Percentiles rank a stretch among this genome's conserved stretches.
Conservation (phyloP, 2,329 filamentous ascomycete species). For the Fusarium acutatum region DNA sequence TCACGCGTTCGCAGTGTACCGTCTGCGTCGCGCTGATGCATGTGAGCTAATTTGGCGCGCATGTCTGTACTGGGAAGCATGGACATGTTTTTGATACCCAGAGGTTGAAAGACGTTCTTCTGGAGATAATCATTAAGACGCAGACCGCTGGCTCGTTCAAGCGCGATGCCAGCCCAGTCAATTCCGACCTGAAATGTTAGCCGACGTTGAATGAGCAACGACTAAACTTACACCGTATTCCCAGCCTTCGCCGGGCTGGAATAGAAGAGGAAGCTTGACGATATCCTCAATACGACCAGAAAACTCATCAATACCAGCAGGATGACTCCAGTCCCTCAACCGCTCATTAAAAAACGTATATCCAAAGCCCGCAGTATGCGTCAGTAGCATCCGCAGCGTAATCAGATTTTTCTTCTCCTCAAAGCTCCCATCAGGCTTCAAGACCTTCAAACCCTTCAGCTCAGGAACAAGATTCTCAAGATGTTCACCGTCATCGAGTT, state of each 20-base stretch:
- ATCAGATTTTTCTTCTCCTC: slow-evolving; percentile 59
- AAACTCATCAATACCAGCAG: slow-evolving; percentile 66
- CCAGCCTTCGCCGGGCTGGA: slow-evolving; percentile 70
- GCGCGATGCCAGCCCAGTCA: slow-evolving; percentile 62
- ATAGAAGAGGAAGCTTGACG: slow-evolving; percentile 59
- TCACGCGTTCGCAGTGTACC: slow-evolving; percentile 54
- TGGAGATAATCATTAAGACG: slow-evolving; percentile 60
- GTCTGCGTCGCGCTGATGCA: slow-evolving; percentile 61
- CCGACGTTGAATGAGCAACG: fast-evolving
- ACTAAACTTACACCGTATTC: slow-evolving; percentile 61
- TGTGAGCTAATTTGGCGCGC: slow-evolving; percentile 62
- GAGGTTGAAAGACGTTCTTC: slow-evolving; percentile 56
- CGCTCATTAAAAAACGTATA: slow-evolving; percentile 64
- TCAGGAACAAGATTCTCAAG: slow-evolving; percentile 60
- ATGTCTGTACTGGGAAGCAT: slow-evolving; percentile 66
- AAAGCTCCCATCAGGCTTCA: slow-evolving; percentile 48
- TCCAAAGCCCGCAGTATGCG: slow-evolving; percentile 64
- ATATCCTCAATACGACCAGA: slow-evolving; percentile 62
- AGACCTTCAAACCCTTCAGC: slow-evolving; percentile 56
- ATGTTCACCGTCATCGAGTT: slow-evolving; percentile 57
- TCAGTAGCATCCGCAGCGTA: slow-evolving; percentile 66
- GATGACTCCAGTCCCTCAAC: slow-evolving; percentile 57
- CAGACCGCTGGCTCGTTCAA: slow-evolving; percentile 56
- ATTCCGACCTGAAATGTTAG: slow-evolving; percentile 52
- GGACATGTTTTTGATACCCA: slow-evolving; percentile 58